Evolutionary conservation across 2,329 filamentous ascomycete genomes (phyloP), one percentile per base, ranked within the genome.

Genomic region (Aspergillus viridinutans): DNA sequence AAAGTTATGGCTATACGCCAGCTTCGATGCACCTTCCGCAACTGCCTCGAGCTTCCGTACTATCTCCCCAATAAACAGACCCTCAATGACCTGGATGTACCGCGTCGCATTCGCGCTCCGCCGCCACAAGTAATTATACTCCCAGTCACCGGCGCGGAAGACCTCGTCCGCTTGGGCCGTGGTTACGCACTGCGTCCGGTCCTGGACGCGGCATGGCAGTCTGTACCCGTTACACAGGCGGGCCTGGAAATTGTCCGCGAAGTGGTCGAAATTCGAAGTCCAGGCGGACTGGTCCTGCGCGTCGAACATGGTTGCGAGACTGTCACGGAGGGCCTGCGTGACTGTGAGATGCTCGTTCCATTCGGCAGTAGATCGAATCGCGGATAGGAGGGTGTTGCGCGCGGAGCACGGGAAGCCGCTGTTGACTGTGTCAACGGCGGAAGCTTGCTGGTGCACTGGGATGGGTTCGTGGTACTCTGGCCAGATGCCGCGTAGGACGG

Each of bases 41-140:
- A 75, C 69, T 12, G 65, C 67, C 29, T 73, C 63, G 3, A 74
- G 53, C 26, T 63, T 64, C 10, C 61, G 54, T n/a, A 75, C 52
- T 1, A 75, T 68, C 54, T 75, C 73, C 0, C 69, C 68, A 40
- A 76, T 73, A 28, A 76, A 76, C 10, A 74, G 55, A 8, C 73
- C 73, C 53, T 75, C 69, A 1, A 72, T 68, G 1, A 70, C 57
- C 53, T 72, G 71, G 38, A 76, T 76, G 45, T 76, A 76, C 49
- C 65, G 64, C n/a, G 61, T 64, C 3, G 64, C 72, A 43, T 74
- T 65, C 0, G 66, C 62, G 43, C 71, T 75, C 3, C 60, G 59
- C 7, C 73, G 69, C 72, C 71, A 76, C 61, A 71, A 74, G 60
- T 75, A 76, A 49, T 76, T 75, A 70, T 72, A 76, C 53, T 74